Conservation (phyloP, 2,329 filamentous ascomycete genomes). For the Thermothelomyces thermophilus region DNA sequence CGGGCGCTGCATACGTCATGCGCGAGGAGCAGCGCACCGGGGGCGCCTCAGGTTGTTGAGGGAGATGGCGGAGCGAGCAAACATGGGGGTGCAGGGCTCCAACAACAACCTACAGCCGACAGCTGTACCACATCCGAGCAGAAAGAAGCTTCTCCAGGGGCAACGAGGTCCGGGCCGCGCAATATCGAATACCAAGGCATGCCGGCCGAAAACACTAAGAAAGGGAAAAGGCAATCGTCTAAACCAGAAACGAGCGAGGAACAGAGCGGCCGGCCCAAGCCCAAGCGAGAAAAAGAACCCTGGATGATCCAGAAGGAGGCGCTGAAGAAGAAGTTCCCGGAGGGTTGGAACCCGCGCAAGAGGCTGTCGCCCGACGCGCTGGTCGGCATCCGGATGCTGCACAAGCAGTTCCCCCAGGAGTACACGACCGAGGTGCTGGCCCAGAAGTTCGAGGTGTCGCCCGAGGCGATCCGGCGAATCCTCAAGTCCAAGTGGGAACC, state of each 20-base stretch:
- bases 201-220: neutral
- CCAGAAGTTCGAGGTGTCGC: slow-evolving; percentile 73
- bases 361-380: slow-evolving; percentile 86
- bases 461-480: slow-evolving; percentile 82
- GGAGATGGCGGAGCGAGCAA: neutral
- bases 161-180: neutral
- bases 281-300: slow-evolving; percentile 24
- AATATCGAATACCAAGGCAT: neutral
- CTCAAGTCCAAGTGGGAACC: slow-evolving; percentile 72
- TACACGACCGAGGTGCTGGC: slow-evolving; percentile 72
- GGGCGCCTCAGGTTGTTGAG: neutral
- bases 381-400: slow-evolving; percentile 78
- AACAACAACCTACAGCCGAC: neutral
- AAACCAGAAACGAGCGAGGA: neutral
- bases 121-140: neutral
- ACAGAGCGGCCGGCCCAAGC: neutral
- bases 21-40: neutral
- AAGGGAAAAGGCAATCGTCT: neutral
- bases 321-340: slow-evolving; percentile 69
- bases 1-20: slow-evolving; percentile 17
- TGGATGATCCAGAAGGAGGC: slow-evolving; percentile 76
- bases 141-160: neutral
- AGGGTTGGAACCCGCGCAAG: slow-evolving; percentile 77
- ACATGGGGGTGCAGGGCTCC: neutral
- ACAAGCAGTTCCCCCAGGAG: slow-evolving; percentile 66